phyloP scores from a whole-genome alignment of 192 early-diverging fungal genomes.

The Umbelopsis sp. region DNA sequence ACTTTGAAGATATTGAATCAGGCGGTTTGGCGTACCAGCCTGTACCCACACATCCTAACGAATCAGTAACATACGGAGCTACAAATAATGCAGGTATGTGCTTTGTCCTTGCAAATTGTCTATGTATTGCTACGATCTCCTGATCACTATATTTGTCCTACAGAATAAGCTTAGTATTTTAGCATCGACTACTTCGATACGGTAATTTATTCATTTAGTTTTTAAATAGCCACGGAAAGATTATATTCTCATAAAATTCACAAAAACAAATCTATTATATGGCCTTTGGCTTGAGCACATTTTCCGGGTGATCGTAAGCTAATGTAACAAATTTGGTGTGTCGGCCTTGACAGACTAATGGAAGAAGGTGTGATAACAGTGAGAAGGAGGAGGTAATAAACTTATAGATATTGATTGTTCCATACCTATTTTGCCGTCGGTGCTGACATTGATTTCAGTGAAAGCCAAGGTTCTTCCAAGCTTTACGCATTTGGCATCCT shows the following conservation, averaged over 20 bases:
- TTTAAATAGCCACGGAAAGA: neutral
- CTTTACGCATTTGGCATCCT: constrained; percentile 53
- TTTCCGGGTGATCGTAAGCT: constrained; percentile 34
- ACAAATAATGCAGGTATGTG: constrained; percentile 19
- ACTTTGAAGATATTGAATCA: constrained; percentile 31
- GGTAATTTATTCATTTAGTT: neutral
- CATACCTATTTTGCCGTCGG: constrained; percentile 38
- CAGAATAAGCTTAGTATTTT: neutral
- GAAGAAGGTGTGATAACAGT: no score
- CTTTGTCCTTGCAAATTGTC: neutral
- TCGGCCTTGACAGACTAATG: constrained; percentile 48
- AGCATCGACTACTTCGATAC: neutral
- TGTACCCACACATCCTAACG: constrained; percentile 23
- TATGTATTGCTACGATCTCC: neutral
- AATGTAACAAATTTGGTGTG: constrained; percentile 58
- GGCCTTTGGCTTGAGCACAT: constrained; percentile 8
- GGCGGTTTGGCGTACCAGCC: constrained; percentile 33
- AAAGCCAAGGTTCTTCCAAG: constrained; percentile 57
- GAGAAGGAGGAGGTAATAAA: neutral
- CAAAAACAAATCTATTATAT: neutral
- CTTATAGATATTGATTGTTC: no score
- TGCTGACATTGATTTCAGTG: constrained; percentile 45
- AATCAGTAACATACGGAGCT: constrained; percentile 31
- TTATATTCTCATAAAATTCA: neutral
- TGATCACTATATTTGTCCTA: neutral